A percentile compares a stretch with the other conserved stretches of the same genome.
Conservation (phyloP, 306 rosid genomes). For the Gastrolobium villosum region DNA sequence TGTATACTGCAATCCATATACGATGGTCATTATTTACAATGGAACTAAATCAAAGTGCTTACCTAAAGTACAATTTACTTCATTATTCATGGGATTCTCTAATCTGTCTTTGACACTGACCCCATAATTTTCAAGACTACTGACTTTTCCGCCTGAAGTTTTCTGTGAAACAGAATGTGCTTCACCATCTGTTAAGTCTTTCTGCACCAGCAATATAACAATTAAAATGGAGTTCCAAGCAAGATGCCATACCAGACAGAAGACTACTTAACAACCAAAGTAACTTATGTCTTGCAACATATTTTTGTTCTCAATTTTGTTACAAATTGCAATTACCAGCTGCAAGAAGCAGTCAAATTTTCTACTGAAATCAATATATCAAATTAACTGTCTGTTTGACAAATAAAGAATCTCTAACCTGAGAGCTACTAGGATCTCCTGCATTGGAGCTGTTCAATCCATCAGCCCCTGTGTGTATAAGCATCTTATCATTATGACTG, state of each 20-base stretch:
- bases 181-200: constrained; percentile 49
- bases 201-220: constrained; percentile 50
- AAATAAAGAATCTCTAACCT: constrained; percentile 47
- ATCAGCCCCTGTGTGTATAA: constrained; percentile 48
- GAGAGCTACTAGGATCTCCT: constrained; percentile 55
- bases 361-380: constrained; percentile 21
- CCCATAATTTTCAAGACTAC: constrained; percentile 31
- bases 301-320: constrained; percentile 47
- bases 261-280: constrained; percentile 30
- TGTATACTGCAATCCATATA: background rate
- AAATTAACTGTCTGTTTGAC: constrained; percentile 17
- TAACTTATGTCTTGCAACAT: constrained; percentile 29
- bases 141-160: constrained; percentile 41
- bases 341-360: constrained; percentile 42
- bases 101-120: constrained; percentile 40
- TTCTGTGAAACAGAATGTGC: constrained; percentile 45
- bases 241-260: no score
- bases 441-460: constrained; percentile 50
- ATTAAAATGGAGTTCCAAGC: constrained; percentile 12
- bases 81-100: constrained; percentile 45
- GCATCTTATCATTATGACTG: constrained; percentile 38
- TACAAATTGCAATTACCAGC: constrained; percentile 44
- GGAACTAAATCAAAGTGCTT: constrained; percentile 47
- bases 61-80: constrained; percentile 63
- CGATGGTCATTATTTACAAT: constrained; percentile 25